Percentiles rank a stretch among this genome's conserved stretches.
phyloP scores from a whole-genome alignment of 23 red algal species.

The Gracilaria caudata region DNA sequence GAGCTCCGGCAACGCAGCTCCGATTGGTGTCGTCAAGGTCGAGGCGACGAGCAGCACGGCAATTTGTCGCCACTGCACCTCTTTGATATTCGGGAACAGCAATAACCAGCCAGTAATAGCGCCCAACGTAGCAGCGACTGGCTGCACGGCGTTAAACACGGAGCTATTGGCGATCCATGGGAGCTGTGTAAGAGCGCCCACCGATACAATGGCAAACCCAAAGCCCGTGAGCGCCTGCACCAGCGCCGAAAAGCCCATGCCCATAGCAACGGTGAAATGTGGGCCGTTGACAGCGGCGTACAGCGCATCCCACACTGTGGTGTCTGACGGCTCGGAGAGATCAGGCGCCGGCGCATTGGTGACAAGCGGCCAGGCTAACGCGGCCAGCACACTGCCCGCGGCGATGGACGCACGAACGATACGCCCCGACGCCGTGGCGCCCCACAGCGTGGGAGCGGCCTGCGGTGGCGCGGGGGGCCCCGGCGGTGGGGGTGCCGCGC shows the following conservation, averaged over 20 bases:
- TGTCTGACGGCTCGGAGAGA: slow-evolving; percentile 20
- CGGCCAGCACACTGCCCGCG: slow-evolving; percentile 1
- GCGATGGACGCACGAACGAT: background rate
- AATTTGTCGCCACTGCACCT: slow-evolving; percentile 62
- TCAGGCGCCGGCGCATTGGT: slow-evolving; percentile 30
- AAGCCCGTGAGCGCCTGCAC: slow-evolving; percentile 85
- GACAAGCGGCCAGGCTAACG: background rate
- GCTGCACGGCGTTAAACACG: slow-evolving; percentile 81
- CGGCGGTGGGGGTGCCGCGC: background rate
- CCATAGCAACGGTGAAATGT: slow-evolving; percentile 51
- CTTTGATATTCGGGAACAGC: slow-evolving; percentile 42
- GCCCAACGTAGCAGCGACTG: slow-evolving; percentile 70
- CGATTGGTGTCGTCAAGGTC: slow-evolving; percentile 64
- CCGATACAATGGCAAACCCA: slow-evolving; percentile 85
- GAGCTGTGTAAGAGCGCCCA: slow-evolving; percentile 77
- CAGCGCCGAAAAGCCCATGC: slow-evolving; percentile 77
- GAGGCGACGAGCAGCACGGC: slow-evolving; percentile 59
- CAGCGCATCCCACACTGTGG: slow-evolving; percentile 18
- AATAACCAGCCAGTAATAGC: slow-evolving; percentile 55
- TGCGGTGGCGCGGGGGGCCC: background rate
- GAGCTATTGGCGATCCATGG: slow-evolving; percentile 79
- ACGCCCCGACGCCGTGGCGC: slow-evolving; percentile 3
- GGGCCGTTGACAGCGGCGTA: slow-evolving; percentile 55
- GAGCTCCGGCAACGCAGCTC: slow-evolving; percentile 62
- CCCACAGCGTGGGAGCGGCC: slow-evolving; percentile 8